Evolutionary conservation across 2,329 filamentous ascomycete genomes (phyloP).

Genomic region (Kalmusia sp.): DNA sequence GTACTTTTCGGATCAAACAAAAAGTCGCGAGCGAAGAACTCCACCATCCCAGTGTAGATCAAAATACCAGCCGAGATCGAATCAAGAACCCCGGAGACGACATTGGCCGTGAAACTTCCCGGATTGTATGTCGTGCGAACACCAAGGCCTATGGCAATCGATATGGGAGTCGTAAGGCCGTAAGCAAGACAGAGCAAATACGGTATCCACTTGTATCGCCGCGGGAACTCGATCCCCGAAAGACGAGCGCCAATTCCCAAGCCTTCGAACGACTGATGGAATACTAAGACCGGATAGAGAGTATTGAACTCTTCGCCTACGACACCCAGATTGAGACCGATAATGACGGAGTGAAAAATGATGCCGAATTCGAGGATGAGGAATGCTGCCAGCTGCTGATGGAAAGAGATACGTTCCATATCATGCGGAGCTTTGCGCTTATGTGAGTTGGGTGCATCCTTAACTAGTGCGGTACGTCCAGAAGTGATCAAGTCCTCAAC

Average conservation of each 20-base stretch:
- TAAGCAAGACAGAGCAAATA: constrained; percentile 77
- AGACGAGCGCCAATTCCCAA: constrained; percentile 87
- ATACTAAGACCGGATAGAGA: constrained; percentile 72
- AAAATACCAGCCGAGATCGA: constrained; percentile 87
- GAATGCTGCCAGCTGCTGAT: constrained; percentile 78
- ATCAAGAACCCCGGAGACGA: constrained; percentile 89
- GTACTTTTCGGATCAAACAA: constrained; percentile 75
- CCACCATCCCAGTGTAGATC: constrained; percentile 91
- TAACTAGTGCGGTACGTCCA: no score
- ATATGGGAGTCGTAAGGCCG: constrained; percentile 81
- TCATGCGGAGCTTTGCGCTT: constrained; percentile 26
- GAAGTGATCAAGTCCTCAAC: not conserved
- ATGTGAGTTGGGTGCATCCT: no score
- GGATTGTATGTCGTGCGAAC: constrained; percentile 71
- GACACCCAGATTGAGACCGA: constrained; percentile 79
- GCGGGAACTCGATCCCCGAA: constrained; percentile 78
- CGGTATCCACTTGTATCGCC: constrained; percentile 72
- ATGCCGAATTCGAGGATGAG: constrained; percentile 96
- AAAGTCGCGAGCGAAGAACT: constrained; percentile 94
- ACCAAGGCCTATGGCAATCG: constrained; percentile 84
- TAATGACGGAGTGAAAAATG: constrained; percentile 93
- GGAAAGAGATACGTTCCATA: constrained; percentile 30
- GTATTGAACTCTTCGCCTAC: constrained; percentile 66
- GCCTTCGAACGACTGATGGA: constrained; percentile 94
- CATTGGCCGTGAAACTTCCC: constrained; percentile 67